Conservation (phyloP, 805 yeast species). For the Pichia scutulata region DNA sequence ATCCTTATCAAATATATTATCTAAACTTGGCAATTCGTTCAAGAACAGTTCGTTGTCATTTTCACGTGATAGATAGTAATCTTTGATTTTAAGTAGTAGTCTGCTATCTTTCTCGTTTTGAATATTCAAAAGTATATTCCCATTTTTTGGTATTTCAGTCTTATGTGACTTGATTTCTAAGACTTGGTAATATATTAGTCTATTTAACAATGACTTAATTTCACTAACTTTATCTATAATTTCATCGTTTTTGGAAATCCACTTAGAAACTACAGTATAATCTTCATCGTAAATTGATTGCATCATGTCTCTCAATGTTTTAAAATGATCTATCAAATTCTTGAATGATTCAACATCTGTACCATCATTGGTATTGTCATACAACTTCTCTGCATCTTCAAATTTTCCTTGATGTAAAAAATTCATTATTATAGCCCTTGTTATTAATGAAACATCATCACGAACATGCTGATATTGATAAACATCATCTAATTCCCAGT, state of each 20-base stretch:
- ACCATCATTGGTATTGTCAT: too few species aligned
- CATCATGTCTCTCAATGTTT: background rate
- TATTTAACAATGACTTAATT: background rate
- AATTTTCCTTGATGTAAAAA: slow-evolving; percentile 26
- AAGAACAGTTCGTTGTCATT: background rate
- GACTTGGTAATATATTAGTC: background rate
- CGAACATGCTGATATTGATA: slow-evolving; percentile 4
- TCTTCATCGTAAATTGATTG: background rate
- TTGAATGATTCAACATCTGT: background rate
- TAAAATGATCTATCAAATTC: background rate
- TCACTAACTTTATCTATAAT: background rate
- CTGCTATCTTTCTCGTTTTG: background rate
- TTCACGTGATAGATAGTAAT: background rate
- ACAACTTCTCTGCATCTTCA: slow-evolving; percentile 9
- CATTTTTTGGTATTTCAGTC: background rate
- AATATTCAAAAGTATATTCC: background rate
- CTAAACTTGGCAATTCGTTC: background rate
- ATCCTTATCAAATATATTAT: background rate
- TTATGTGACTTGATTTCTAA: background rate
- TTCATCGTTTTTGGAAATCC: slow-evolving; percentile 1
- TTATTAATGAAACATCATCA: slow-evolving; percentile 5
- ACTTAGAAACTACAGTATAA: background rate
- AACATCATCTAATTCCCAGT: slow-evolving; percentile 6
- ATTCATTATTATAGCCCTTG: slow-evolving; percentile 27
- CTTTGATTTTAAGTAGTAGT: slow-evolving; percentile 1